These are phyloP conservation scores for Boletus semigastroideus DNA, from an alignment of 1,284 basidiomycete species.

Conservation along the genomic window DNA sequence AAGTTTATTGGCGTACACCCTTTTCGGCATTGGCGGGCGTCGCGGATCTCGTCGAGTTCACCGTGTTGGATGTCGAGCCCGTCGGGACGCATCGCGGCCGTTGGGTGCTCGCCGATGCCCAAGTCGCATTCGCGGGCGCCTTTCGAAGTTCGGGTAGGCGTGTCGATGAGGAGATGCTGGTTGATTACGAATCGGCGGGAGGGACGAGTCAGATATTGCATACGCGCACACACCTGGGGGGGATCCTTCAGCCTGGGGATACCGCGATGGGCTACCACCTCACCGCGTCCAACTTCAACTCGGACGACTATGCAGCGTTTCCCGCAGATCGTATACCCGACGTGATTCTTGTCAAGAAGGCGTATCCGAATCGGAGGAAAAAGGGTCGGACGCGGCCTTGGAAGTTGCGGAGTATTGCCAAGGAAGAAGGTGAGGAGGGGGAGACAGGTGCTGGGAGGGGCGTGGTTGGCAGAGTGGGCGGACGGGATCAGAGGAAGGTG, in stretches of 20 bases:
- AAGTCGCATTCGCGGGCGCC: constrained; percentile 86
- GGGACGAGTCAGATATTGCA: constrained; percentile 83
- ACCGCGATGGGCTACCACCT: constrained; percentile 91
- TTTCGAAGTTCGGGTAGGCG: constrained; percentile 50
- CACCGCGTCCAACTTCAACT: constrained; percentile 91
- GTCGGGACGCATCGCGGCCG: constrained; percentile 70
- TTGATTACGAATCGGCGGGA: constrained; percentile 59
- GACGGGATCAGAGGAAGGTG: constrained; percentile 90
- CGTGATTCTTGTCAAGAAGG: constrained; percentile 92
- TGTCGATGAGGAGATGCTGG: constrained; percentile 47
- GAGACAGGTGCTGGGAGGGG: constrained; percentile 75
- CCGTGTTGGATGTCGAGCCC: constrained; percentile 92
- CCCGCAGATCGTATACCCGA: constrained; percentile 81
- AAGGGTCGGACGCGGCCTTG: constrained; percentile 85
- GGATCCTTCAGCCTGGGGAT: constrained; percentile 94
- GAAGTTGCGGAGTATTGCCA: constrained; percentile 92
- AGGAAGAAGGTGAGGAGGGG: constrained; percentile 85
- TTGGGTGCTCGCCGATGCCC: constrained; percentile 88
- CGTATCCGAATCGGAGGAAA: constrained; percentile 93
- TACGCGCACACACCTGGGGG: constrained; percentile 94
- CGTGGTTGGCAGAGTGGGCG: constrained; percentile 87
- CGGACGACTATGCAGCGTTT: constrained; percentile 79
- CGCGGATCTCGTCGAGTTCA: constrained; percentile 91
- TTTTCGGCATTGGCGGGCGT: constrained; percentile 83
- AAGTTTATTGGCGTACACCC: constrained; percentile 90